Evolutionary conservation across 1,284 basidiomycete species (phyloP).

Genomic region (Cutaneotrichosporon mucoides): DNA sequence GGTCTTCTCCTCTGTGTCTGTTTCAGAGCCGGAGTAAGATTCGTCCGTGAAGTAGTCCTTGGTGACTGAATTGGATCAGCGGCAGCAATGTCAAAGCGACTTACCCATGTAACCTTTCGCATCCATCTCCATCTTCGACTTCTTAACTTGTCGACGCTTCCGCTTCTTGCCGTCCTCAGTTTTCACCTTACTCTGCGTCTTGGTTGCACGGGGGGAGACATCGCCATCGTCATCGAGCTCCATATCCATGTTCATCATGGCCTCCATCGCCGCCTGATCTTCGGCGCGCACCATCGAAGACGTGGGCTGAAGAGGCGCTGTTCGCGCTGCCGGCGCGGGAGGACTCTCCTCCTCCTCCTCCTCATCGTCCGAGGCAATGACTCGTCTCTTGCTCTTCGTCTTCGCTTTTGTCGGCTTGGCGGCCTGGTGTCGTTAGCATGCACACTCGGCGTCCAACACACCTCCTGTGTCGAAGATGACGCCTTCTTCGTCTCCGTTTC

Average conservation of each 20-base stretch:
- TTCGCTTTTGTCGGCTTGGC: neutral
- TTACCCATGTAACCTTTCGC: slow-evolving; percentile 44
- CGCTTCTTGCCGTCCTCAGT: slow-evolving; percentile 7
- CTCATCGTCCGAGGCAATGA: slow-evolving; percentile 35
- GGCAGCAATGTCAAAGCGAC: slow-evolving; percentile 4
- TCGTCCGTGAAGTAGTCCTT: slow-evolving; percentile 36
- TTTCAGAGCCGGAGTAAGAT: slow-evolving; percentile 32
- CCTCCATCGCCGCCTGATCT: slow-evolving; percentile 43
- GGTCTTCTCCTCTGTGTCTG: slow-evolving; percentile 17
- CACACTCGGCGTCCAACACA: neutral
- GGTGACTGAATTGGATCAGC: slow-evolving; percentile 22
- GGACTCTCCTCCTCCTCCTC: slow-evolving; percentile 16
- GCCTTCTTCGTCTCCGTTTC: slow-evolving; percentile 16
- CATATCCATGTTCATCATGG: slow-evolving; percentile 43
- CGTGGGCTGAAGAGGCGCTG: slow-evolving; percentile 22
- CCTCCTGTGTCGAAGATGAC: neutral
- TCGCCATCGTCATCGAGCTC: slow-evolving; percentile 12
- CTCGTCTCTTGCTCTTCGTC: slow-evolving; percentile 26
- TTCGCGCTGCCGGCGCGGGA: neutral
- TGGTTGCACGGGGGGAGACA: neutral
- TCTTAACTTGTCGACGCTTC: slow-evolving; percentile 35
- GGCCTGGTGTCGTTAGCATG: neutral
- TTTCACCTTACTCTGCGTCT: neutral
- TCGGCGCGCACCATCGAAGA: slow-evolving; percentile 35
- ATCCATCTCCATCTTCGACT: slow-evolving; percentile 34